Evolutionary conservation across 192 early-diverging fungal genomes (phyloP), one percentile per base, ranked within the genome.

Genomic region (Thamnidium elegans): DNA sequence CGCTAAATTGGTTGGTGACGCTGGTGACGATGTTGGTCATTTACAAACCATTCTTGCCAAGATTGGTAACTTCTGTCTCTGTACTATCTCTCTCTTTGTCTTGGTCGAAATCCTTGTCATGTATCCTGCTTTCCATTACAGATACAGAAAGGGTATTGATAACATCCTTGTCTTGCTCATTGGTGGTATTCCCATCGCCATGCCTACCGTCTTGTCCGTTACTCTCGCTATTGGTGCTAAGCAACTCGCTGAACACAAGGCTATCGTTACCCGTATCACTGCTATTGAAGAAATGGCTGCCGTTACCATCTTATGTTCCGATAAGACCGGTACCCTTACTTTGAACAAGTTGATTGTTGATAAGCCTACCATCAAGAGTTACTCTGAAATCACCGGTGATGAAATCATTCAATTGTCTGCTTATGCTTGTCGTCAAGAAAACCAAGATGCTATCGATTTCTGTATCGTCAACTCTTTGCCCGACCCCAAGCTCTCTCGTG

Each of bases 251-350:
- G 84, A 89, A 74, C 83, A 90, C 81, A 87, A 88, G 81, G 89
- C 88, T 43, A 86, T 92, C 64, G 88, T 89, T 47, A 88, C 85
- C 59, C 86, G 88, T 51, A 87, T 92, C 74, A 83, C 87, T 63
- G 89, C 89, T 26, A 88, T 92, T 63, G 88, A 90, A 73, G 86
- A 88, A 65, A 83, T 89, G 70, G 84, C 87, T 42, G 87, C 83
- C 63, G 87, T 89, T 31, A 87, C 86, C 69, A 87, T 88, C 67
- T 88, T 95, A 68, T 93, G 90, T 84, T 91, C 91, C 31, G 92
- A 95, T 82, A 95, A 95, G 85, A 95, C 93, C 55, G 93, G 93
- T 71, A 95, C 93, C 32, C 79, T 95, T 39, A 95, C 94, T 21
- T 71, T 92, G 21, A 95, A 94, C 84, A 84, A 90, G 77, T 76